Base-by-base conservation (phyloP, 345 rosid species). In the Salix caprea region DNA sequence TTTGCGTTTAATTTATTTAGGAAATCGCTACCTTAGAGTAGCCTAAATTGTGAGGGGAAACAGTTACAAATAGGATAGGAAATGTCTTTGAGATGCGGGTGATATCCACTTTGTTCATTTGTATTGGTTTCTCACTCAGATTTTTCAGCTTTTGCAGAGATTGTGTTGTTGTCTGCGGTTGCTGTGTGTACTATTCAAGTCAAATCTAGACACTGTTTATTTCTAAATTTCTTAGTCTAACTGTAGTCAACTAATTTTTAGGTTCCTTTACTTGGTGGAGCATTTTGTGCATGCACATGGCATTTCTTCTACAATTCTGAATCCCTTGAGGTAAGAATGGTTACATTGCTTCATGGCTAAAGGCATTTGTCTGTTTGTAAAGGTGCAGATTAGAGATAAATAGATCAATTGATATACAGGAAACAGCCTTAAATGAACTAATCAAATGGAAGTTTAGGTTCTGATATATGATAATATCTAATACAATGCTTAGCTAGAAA, bases 201-300 rank as follows among this genome's bases (percentile, higher is more conserved):
- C 58, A 50, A 50, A 50, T 50, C n/a, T 18, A 50, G 21, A 50
- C 58, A 50, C n/a, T 50, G 2, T 6, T 6, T 50, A 5, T 50
- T 50, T 50, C n/a, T 3, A 18, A 11, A 11, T 65, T 74, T 48
- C 40, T 74, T 50, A 16, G 7, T 44, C 18, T 46, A n/a, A 67
- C 39, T 77, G 6, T 62, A 71, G n/a, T 76, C 60, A 23, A 73
- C 74, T 78, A 69, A 42, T 80, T 69, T 74, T 69, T 74, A 91
- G 98, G 97, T 91, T 65, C 96, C 98, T 70, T 82, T 90, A 78
- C 98, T 93, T n/a, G 99, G 97, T 56, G 97, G 98, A 90, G 97
- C 99, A 74, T 89, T 93, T 69, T 93, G 99, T 70, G 99, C 97
- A 32, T 92, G 97, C 81, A 89, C 97, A 16, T 95, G 97, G 97